Evolutionary conservation across 2,329 filamentous ascomycete species (phyloP), one percentile per base, ranked within the genome.

Genomic region (Davidsoniella eucalypti): DNA sequence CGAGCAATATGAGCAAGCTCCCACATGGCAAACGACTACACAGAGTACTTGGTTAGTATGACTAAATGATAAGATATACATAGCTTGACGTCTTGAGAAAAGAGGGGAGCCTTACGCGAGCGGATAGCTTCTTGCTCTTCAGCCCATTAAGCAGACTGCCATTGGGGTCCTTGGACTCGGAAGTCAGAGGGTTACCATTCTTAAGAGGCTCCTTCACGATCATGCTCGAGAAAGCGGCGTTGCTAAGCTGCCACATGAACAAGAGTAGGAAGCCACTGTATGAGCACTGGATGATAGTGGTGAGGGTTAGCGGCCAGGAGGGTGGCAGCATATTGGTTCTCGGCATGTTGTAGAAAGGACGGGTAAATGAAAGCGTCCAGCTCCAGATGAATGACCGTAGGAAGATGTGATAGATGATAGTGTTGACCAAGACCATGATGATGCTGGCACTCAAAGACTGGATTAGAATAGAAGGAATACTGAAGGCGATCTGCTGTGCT

Each of bases 131-230:
- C 66, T 87, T 92, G 56, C 82, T 82, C 61, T 81, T 88, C 43
- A 96, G 64, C 0, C 90, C 90, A 51, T 80, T 87, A 45, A 96
- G 63, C 25, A 96, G 70, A 61, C 85, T 94, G 36, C 87, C 87
- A 59, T 94, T 96, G 1, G 90, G 86, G 63, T 95, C 88, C 60
- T 85, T 92, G 14, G 87, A 85, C 56, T 90, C 84, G 16, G 76
- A 75, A 0, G 87, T 94, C 51, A 96, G 73, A 3, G 88, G 87
- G 58, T 81, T 76, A n/a, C 75, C 81, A 56, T 84, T 84, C 68
- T 94, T 94, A 49, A 94, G 62, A 0, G 90, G 90, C 57, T 84
- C 78, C 61, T 83, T 81, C 23, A 80, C 78, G 59, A 94, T 76
- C 63, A 87, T 87, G n/a, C 80, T 66, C 4, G 82, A 82, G 61